A percentile compares a stretch with the other conserved stretches of the same genome.
phyloP scores from a whole-genome alignment of 768 basidiomycete species.

The Suillus ampliporus region DNA sequence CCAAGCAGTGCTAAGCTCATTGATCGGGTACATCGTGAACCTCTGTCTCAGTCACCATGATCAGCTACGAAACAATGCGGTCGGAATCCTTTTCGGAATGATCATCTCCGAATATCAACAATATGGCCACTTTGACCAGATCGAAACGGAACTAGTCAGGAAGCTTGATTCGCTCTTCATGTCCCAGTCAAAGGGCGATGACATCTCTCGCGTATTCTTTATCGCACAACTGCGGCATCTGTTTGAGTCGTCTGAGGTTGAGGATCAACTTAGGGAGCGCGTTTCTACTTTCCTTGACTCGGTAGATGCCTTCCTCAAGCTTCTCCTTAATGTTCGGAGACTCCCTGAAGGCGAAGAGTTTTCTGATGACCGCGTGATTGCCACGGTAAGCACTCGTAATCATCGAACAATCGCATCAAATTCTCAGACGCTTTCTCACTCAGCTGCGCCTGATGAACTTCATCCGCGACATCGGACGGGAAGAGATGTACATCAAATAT shows the following conservation, averaged over 20 bases:
- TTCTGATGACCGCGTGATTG: slow-evolving; percentile 92
- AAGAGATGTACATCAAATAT: slow-evolving; percentile 96
- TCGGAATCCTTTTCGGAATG: slow-evolving; percentile 94
- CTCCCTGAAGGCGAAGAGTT: slow-evolving; percentile 94
- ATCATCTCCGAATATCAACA: slow-evolving; percentile 91
- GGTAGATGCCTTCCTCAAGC: slow-evolving; percentile 90
- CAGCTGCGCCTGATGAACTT: slow-evolving; percentile 93
- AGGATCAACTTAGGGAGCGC: slow-evolving; percentile 76
- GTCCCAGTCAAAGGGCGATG: slow-evolving; percentile 90
- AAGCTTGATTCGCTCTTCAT: slow-evolving; percentile 92
- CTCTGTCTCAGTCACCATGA: slow-evolving; percentile 96
- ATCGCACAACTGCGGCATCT: slow-evolving; percentile 86
- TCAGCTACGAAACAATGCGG: slow-evolving; percentile 85
- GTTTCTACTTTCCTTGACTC: slow-evolving; percentile 86
- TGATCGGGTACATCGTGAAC: slow-evolving; percentile 90
- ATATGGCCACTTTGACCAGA: slow-evolving; percentile 82
- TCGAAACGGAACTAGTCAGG: slow-evolving; percentile 92
- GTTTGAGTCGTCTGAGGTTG: slow-evolving; percentile 86
- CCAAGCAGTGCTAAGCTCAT: slow-evolving; percentile 79
- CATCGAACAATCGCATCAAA: not conserved
- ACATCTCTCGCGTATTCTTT: slow-evolving; percentile 92
- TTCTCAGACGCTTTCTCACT: slow-evolving; percentile 17
- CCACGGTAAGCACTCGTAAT: slow-evolving; percentile 67
- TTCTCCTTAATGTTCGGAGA: slow-evolving; percentile 84
- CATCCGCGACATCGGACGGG: slow-evolving; percentile 87